Percentiles rank a stretch among this genome's conserved stretches.
phyloP scores from a whole-genome alignment of 2,329 filamentous ascomycete genomes.

The Lasiodiplodia theobromae region DNA sequence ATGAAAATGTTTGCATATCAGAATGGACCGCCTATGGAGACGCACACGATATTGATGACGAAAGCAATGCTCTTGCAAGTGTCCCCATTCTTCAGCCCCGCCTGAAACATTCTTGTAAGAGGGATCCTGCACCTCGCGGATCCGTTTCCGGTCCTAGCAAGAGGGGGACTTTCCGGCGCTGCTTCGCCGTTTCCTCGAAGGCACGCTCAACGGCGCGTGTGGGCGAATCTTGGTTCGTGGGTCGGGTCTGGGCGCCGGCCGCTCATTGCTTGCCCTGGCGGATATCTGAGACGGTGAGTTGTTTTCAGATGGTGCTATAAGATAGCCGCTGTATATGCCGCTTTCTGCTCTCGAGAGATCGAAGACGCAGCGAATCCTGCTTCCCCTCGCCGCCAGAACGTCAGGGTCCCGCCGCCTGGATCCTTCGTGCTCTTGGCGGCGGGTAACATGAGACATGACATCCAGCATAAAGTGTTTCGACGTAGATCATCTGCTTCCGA shows the following conservation, averaged over 20 bases:
- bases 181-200: background rate
- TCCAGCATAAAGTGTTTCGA: slow-evolving; percentile 18
- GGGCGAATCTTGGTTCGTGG: slow-evolving; percentile 16
- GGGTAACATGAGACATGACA: slow-evolving; percentile 6
- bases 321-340: slow-evolving; percentile 10
- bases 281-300: slow-evolving; percentile 15
- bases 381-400: background rate
- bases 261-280: slow-evolving; percentile 6
- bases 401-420: background rate
- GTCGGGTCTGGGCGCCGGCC: slow-evolving; percentile 9
- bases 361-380: background rate
- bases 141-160: background rate
- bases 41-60: background rate
- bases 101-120: background rate
- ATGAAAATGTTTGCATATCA: slow-evolving; percentile 19
- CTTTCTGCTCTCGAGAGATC: slow-evolving; percentile 8
- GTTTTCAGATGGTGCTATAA: slow-evolving; percentile 1
- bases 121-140: background rate
- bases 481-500: slow-evolving; percentile 7
- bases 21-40: background rate
- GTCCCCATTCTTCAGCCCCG: background rate
- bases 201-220: slow-evolving; percentile 1
- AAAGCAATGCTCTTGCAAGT: background rate
- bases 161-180: background rate
- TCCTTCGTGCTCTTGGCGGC: background rate